Conservation (phyloP, 192 early-diverging fungal genomes). For the Coemansia sp. region DNA sequence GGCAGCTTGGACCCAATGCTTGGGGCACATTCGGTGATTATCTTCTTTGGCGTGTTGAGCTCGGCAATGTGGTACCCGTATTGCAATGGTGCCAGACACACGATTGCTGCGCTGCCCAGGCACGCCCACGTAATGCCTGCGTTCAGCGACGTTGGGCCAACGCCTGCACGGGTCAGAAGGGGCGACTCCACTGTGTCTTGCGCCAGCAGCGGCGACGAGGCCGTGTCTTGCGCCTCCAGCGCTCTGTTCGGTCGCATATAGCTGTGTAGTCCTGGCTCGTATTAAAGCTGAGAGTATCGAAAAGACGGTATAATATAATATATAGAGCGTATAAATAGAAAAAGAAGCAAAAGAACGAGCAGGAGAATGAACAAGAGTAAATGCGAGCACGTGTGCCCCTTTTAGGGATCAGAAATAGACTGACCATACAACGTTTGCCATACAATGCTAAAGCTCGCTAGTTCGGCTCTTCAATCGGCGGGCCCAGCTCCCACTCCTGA, state of each 20-base stretch:
- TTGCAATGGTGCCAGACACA: constrained; percentile 51
- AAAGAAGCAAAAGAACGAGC: not conserved
- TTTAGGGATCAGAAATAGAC: no score
- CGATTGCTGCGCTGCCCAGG: constrained; percentile 25
- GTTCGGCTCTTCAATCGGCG: constrained; percentile 15
- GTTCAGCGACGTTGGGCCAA: constrained; percentile 23
- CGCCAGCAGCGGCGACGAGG: constrained; percentile 39
- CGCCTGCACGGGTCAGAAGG: constrained; percentile 17
- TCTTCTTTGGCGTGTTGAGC: constrained; percentile 52
- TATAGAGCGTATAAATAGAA: not conserved
- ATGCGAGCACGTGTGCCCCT: not conserved
- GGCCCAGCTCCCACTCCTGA: constrained; percentile 43
- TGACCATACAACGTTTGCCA: no score
- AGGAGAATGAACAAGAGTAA: not conserved
- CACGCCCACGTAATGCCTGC: constrained; percentile 45
- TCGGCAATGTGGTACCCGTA: constrained; percentile 55
- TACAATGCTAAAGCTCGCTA: not conserved
- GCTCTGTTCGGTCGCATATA: not conserved
- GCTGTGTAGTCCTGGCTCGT: no score
- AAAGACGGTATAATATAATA: no score
- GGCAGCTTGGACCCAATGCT: constrained; percentile 47
- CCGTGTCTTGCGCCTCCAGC: not conserved
- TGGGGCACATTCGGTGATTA: constrained; percentile 40
- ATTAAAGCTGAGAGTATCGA: no score
- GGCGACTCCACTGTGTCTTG: constrained; percentile 33